phyloP scores from a whole-genome alignment of 1,284 basidiomycete genomes.

The Sporisorium sorghi region DNA sequence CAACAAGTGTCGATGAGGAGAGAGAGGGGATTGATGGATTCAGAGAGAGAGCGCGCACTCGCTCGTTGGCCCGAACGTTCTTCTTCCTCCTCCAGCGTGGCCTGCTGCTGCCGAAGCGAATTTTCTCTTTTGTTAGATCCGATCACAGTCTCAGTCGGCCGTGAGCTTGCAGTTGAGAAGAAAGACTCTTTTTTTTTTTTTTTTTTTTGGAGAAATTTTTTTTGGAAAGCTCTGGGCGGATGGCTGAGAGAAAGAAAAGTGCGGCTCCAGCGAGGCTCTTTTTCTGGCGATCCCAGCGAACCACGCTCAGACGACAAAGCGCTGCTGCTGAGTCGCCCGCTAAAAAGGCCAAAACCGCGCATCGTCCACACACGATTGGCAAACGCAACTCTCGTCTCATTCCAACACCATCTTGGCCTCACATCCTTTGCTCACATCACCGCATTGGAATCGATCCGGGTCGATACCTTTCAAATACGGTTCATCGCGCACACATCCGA shows the following conservation, averaged over 20 bases:
- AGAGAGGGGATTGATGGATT: constrained; percentile 3
- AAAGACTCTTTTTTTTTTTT: not conserved
- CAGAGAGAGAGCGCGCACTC: constrained; percentile 3
- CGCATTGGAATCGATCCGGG: not conserved
- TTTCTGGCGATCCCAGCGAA: constrained; percentile 17
- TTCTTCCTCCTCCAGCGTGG: constrained; percentile 35
- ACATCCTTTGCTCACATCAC: constrained; percentile 3
- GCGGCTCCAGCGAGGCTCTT: not conserved
- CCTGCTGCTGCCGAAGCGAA: not conserved
- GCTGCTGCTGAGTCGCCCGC: constrained; percentile 4
- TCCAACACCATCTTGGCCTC: constrained; percentile 5
- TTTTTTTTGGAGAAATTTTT: constrained; percentile 22
- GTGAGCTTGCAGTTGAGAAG: constrained; percentile 10
- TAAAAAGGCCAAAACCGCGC: not conserved
- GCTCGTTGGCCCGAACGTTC: constrained; percentile 43
- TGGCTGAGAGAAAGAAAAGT: not conserved
- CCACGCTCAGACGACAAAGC: constrained; percentile 27
- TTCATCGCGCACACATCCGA: not conserved
- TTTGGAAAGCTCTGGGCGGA: constrained; percentile 20
- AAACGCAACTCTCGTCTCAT: not conserved
- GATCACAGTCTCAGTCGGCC: constrained; percentile 22
- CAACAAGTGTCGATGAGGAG: not conserved
- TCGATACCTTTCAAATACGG: not conserved
- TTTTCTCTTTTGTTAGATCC: not conserved
- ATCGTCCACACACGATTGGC: not conserved